A percentile compares a stretch with the other conserved stretches of the same genome.
Conservation (phyloP, 768 basidiomycete species). For the Mycena galopus region DNA sequence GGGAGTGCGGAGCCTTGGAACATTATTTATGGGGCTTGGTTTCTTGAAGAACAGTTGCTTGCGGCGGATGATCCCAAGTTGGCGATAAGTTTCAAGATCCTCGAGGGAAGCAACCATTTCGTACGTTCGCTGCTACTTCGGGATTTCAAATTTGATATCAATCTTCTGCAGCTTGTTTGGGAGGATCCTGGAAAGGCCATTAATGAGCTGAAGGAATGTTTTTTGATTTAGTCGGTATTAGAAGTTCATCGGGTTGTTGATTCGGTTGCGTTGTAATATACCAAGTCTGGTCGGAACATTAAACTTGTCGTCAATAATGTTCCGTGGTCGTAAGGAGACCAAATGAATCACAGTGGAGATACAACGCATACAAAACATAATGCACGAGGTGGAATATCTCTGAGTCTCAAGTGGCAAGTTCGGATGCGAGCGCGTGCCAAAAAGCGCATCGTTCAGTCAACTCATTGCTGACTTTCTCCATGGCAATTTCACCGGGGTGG, state of each 20-base stretch:
- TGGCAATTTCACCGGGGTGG: slow-evolving; percentile 43
- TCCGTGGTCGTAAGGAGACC: too few species aligned
- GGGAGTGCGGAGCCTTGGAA: slow-evolving; percentile 30
- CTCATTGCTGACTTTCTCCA: slow-evolving; percentile 40
- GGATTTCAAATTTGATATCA: neutral
- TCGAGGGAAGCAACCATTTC: slow-evolving; percentile 41
- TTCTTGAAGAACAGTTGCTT: slow-evolving; percentile 35
- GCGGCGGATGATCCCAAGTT: slow-evolving; percentile 16
- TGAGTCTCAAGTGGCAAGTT: slow-evolving; percentile 19
- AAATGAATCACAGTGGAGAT: neutral
- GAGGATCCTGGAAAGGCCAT: slow-evolving; percentile 35
- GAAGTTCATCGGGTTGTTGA: neutral
- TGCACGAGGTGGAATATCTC: neutral
- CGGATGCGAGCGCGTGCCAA: slow-evolving; percentile 45
- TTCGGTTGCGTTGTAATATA: neutral
- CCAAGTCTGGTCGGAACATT: neutral
- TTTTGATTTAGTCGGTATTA: neutral
- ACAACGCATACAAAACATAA: neutral
- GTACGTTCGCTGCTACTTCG: slow-evolving; percentile 30
- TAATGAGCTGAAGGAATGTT: slow-evolving; percentile 27
- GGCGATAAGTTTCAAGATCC: slow-evolving; percentile 30
- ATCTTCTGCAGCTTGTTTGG: slow-evolving; percentile 33
- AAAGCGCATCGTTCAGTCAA: slow-evolving; percentile 45
- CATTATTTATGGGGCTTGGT: slow-evolving; percentile 35
- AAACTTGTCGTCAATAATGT: neutral